Base-by-base conservation (phyloP, 257 asterid genomes). In the Solanum phureja region DNA sequence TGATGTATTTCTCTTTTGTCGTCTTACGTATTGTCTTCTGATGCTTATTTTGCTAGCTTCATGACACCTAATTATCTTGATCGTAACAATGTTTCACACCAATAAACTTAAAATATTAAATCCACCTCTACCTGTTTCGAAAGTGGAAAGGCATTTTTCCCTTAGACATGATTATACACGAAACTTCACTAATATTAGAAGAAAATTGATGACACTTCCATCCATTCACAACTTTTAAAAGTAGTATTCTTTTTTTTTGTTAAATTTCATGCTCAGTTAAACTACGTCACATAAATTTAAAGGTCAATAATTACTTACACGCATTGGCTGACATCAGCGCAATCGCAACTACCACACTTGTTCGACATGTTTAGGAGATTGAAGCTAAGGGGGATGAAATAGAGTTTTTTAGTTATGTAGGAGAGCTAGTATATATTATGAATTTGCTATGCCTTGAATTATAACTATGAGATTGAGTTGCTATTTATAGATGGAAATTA, bases 281-380 rank as follows among this genome's bases (percentile, higher is more conserved):
- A 35, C 0, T 73, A 34, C 4, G 29, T 19, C 2, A 73, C 0
- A 2, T 21, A 34, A 73, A 73, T 35, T 18, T 5, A 74, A 10
- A 35, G 24, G 0, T 1, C 10, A 1, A 4, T 35, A 84, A 23
- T 37, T 37, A 93, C 92, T 88, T 92, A 94, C 97, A 21, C 56
- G 89, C 95, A 94, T 90, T 92, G 95, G 82, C 89, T 90, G 68
- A 72, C 42, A 91, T 90, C 92, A 89, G 93, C 52, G 19, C 95
- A 95, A 89, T 90, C 90, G 86, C 94, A 95, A 93, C 16, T 89
- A 56, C 91, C 90, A 71, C 95, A 94, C 92, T 87, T 93, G 96
- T 89, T 93, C 64, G 96, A 90, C 94, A 92, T 95, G 91, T 42
- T n/a, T 6, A 69, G 52, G 29, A 11, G 42, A 29, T 56, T 29